Conservation (phyloP, 192 early-diverging fungal genomes). For the Coemansia sp. region DNA sequence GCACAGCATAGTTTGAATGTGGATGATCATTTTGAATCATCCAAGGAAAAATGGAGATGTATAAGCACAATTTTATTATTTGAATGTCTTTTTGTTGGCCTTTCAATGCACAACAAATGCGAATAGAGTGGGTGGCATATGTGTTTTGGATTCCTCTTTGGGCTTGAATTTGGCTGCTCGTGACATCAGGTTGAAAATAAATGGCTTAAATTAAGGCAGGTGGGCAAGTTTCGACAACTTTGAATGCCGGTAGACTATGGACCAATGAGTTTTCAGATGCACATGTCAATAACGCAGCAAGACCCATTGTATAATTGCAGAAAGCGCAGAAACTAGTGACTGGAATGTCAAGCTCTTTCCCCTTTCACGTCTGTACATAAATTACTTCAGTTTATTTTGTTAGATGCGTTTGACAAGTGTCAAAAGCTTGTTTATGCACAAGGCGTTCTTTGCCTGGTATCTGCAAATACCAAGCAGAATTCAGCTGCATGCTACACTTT, state of each 20-base stretch:
- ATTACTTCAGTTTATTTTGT: neutral
- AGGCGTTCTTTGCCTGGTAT: neutral
- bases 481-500: neutral
- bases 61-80: neutral
- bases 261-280: neutral
- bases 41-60: neutral
- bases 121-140: slow-evolving; percentile 1
- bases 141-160: neutral
- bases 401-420: neutral
- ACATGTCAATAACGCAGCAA: slow-evolving; percentile 1
- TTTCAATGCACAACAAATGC: neutral
- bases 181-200: neutral
- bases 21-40: slow-evolving; percentile 1
- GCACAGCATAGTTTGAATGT: neutral
- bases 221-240: neutral
- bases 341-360: neutral
- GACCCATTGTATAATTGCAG: neutral
- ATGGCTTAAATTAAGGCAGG: neutral
- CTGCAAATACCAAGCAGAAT: neutral
- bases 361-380: neutral
- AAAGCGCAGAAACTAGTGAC: neutral
- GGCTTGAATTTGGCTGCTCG: neutral
- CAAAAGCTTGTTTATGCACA: neutral
- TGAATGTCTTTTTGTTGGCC: neutral
- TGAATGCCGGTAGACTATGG: neutral